phyloP scores from a whole-genome alignment of 2,329 filamentous ascomycete genomes.

The Seiridium unicorne region DNA sequence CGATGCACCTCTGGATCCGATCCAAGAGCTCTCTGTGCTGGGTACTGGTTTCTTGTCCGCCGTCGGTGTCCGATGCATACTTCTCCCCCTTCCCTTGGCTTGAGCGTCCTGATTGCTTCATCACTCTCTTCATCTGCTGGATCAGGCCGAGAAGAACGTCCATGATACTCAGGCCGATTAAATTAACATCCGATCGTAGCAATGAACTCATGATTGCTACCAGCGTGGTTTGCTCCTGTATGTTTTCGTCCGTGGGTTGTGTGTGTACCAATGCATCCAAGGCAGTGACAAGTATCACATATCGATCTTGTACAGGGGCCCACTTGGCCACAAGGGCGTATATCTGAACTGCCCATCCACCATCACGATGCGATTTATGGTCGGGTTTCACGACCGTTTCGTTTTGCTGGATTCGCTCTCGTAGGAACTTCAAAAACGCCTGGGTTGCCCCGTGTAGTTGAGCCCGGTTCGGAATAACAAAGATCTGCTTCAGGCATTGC shows the following conservation, averaged over 20 bases:
- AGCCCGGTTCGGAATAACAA: constrained; percentile 74
- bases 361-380: constrained; percentile 41
- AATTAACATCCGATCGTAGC: constrained; percentile 82
- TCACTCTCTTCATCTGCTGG: constrained; percentile 75
- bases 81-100: constrained; percentile 27
- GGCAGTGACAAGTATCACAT: constrained; percentile 80
- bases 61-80: constrained; percentile 23
- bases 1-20: constrained; percentile 78
- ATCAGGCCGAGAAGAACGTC: constrained; percentile 85
- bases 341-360: constrained; percentile 79
- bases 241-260: constrained; percentile 66
- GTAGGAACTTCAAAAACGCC: constrained; percentile 73
- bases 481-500: constrained; percentile 83
- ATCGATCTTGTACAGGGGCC: constrained; percentile 93
- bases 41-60: constrained; percentile 38
- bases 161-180: constrained; percentile 95
- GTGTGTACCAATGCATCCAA: constrained; percentile 73
- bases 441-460: constrained; percentile 78
- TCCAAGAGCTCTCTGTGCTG: constrained; percentile 65
- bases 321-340: constrained; percentile 79
- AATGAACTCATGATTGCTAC: constrained; percentile 79
- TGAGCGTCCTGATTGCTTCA: constrained; percentile 58
- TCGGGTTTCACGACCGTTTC: constrained; percentile 52
- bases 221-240: constrained; percentile 73
- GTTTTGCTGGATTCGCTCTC: constrained; percentile 52